A percentile compares a stretch with the other conserved stretches of the same genome.
Evolutionary conservation across 495 filamentous ascomycete genomes (phyloP).

Genomic region (Symbiotaphrina buchneri): DNA sequence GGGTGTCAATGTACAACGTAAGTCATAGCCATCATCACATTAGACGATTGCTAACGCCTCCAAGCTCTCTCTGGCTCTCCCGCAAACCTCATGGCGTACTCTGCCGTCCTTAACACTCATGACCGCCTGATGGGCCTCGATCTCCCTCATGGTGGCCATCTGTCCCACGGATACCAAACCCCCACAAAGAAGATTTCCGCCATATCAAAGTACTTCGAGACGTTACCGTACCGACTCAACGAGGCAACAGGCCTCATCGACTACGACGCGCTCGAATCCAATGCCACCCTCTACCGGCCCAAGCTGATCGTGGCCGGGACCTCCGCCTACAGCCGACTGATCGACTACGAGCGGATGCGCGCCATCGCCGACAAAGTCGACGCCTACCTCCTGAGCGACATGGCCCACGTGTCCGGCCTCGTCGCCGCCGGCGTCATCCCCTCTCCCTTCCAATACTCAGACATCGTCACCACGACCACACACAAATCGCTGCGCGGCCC

Average conservation of each 20-base stretch:
- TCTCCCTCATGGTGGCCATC: conserved; percentile 85
- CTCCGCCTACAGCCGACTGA: conserved; percentile 81
- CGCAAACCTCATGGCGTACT: conserved; percentile 91
- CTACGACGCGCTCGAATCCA: conserved; percentile 70
- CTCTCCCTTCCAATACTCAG: conserved; percentile 70
- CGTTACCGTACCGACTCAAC: conserved; percentile 79
- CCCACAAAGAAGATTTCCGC: conserved; percentile 97
- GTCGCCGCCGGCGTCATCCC: conserved; percentile 80
- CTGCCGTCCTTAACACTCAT: conserved; percentile 73
- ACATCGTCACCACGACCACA: conserved; percentile 94
- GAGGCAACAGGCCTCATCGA: conserved; percentile 84
- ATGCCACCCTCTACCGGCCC: conserved; percentile 70
- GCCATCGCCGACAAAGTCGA: conserved; percentile 74
- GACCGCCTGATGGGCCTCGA: conserved; percentile 95
- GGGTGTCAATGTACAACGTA: conserved; percentile 96
- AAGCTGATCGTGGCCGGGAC: conserved; percentile 91
- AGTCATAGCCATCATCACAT: too few species aligned
- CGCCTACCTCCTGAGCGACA: conserved; percentile 81
- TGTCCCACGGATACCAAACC: conserved; percentile 95
- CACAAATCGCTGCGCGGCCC: conserved; percentile 94
- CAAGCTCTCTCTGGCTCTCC: conserved; percentile 85
- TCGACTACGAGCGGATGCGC: conserved; percentile 80
- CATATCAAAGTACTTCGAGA: conserved; percentile 98
- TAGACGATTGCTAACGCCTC: not conserved
- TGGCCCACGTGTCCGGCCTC: conserved; percentile 94